Conservation (phyloP, 169 alveolate species). For the Haemoproteus tartakovskyi region DNA sequence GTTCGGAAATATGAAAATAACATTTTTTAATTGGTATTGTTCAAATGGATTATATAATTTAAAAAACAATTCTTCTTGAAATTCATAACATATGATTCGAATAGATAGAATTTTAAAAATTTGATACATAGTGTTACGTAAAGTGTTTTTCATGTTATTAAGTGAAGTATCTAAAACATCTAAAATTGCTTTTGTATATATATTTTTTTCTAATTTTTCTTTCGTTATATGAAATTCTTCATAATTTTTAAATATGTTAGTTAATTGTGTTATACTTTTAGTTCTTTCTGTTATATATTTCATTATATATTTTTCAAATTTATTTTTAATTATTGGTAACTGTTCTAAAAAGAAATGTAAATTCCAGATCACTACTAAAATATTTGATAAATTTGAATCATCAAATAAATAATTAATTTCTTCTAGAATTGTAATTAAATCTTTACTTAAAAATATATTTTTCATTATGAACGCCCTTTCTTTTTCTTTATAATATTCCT, state of each 20-base stretch:
- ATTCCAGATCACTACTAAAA: constrained; percentile 55
- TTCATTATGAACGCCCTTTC: background rate
- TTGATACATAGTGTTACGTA: constrained; percentile 35
- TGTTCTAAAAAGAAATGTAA: constrained; percentile 32
- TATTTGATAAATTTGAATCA: constrained; percentile 31
- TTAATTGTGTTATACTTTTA: constrained; percentile 8
- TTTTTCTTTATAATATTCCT: no score
- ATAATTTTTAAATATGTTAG: constrained; percentile 11
- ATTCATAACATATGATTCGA: constrained; percentile 52
- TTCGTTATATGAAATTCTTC: constrained; percentile 1
- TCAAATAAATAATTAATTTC: constrained; percentile 51
- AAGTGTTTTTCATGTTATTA: constrained; percentile 38
- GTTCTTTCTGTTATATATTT: constrained; percentile 32
- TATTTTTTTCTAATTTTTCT: constrained; percentile 17
- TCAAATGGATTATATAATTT: constrained; percentile 40
- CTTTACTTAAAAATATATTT: constrained; percentile 24
- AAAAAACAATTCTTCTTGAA: constrained; percentile 45
- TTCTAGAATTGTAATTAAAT: constrained; percentile 38
- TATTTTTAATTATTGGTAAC: constrained; percentile 21
- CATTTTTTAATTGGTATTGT: background rate
- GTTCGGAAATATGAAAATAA: constrained; percentile 24
- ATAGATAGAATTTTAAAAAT: constrained; percentile 49
- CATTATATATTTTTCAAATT: constrained; percentile 44
- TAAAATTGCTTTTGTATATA: constrained; percentile 45
- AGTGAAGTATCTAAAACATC: constrained; percentile 41